These are phyloP conservation scores for Paradendryphiella salina DNA, from an alignment of 2,329 filamentous ascomycete genomes.

Conservation along the genomic window DNA sequence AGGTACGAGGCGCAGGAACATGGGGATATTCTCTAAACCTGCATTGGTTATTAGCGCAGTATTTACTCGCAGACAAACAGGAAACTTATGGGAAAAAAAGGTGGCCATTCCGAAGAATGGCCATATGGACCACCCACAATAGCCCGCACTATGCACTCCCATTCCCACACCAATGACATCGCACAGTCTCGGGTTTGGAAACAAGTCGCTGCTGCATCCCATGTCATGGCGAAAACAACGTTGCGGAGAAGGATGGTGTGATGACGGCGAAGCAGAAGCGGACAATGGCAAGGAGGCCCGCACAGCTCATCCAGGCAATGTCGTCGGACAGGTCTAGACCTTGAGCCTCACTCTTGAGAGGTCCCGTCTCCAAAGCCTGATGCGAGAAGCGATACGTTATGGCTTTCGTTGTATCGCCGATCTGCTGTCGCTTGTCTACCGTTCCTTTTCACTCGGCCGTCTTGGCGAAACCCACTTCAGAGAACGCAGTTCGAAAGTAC, in stretches of 20 bases:
- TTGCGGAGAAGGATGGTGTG: slow-evolving; percentile 12
- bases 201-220: slow-evolving; percentile 14
- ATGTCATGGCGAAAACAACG: slow-evolving; percentile 26
- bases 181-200: slow-evolving; percentile 6
- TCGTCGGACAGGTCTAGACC: slow-evolving; percentile 46
- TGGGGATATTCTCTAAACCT: neutral
- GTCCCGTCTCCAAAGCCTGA: slow-evolving; percentile 35
- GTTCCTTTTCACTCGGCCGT: slow-evolving; percentile 10
- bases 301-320: slow-evolving; percentile 19
- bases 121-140: slow-evolving; percentile 20
- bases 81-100: slow-evolving; percentile 49
- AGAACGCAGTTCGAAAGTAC: slow-evolving; percentile 18
- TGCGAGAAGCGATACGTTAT: slow-evolving; percentile 11
- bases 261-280: slow-evolving; percentile 17
- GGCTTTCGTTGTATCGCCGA: slow-evolving; percentile 5
- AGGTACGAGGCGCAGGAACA: slow-evolving; percentile 10
- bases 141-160: slow-evolving; percentile 24
- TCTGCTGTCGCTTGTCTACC: slow-evolving; percentile 19
- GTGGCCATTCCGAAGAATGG: slow-evolving; percentile 35
- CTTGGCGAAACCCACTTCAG: slow-evolving; percentile 14
- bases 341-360: slow-evolving; percentile 49
- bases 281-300: slow-evolving; percentile 9
- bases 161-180: slow-evolving; percentile 17
- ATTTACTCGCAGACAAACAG: slow-evolving; percentile 17
- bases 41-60: slow-evolving; percentile 36